phyloP scores from a whole-genome alignment of 805 yeast genomes.

The Metschnikowia corniflorae region DNA sequence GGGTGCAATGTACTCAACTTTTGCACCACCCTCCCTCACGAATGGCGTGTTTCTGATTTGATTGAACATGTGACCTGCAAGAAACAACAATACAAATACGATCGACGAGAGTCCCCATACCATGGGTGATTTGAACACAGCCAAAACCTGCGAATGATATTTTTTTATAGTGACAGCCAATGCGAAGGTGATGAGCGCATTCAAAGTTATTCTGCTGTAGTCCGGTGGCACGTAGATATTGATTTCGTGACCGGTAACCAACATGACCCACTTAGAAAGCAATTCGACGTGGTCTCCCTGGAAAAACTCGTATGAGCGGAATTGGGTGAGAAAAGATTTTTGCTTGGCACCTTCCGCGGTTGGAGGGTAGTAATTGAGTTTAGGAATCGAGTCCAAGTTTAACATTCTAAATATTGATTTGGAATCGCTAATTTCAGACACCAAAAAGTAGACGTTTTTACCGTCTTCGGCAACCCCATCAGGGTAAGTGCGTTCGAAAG shows the following conservation, averaged over 20 bases:
- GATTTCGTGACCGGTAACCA: constrained; percentile 33
- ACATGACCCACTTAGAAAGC: constrained; percentile 34
- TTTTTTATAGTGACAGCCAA: constrained; percentile 24
- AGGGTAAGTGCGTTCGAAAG: constrained; percentile 56
- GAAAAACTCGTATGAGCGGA: constrained; percentile 43
- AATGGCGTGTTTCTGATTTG: constrained; percentile 68
- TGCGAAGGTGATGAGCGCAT: constrained; percentile 33
- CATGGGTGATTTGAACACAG: constrained; percentile 47
- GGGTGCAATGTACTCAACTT: constrained; percentile 13
- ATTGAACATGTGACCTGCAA: constrained; percentile 92
- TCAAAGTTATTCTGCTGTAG: constrained; percentile 36
- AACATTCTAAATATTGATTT: constrained; percentile 50
- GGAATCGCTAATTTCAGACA: constrained; percentile 65
- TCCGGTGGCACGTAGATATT: constrained; percentile 40
- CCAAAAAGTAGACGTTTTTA: constrained; percentile 60
- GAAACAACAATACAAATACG: constrained; percentile 65
- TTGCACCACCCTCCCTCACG: constrained; percentile 8
- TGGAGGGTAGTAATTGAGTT: constrained; percentile 60
- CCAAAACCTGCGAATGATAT: constrained; percentile 29
- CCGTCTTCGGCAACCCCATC: constrained; percentile 32
- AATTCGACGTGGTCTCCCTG: constrained; percentile 41
- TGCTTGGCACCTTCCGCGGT: constrained; percentile 26
- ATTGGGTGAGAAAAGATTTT: constrained; percentile 16
- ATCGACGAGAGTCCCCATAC: constrained; percentile 73
- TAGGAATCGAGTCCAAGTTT: constrained; percentile 72